Conservation (phyloP, 768 basidiomycete species). For the Pleurotus giganteus region DNA sequence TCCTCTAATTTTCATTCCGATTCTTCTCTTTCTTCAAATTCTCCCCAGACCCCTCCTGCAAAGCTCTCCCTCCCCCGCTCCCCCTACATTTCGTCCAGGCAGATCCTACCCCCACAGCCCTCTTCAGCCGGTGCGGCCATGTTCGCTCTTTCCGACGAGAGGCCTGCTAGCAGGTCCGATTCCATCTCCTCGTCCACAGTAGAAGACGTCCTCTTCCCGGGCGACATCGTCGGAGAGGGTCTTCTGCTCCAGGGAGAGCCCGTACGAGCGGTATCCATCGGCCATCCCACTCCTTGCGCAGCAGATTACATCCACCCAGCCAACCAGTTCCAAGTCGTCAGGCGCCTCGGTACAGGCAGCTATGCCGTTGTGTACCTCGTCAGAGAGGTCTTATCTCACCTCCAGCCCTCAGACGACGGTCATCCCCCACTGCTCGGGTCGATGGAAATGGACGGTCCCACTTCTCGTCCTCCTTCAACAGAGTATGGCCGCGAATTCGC, state of each 20-base stretch:
- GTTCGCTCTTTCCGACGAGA: slow-evolving; percentile 20
- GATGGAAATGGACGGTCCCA: slow-evolving; percentile 50
- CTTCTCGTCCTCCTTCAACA: slow-evolving; percentile 30
- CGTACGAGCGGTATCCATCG: slow-evolving; percentile 56
- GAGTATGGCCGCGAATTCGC: slow-evolving; percentile 83
- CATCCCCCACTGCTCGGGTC: slow-evolving; percentile 55
- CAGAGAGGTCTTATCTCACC: slow-evolving; percentile 59
- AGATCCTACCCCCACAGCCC: slow-evolving; percentile 28
- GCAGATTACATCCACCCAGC: slow-evolving; percentile 46
- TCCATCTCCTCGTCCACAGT: slow-evolving; percentile 37
- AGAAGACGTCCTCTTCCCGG: slow-evolving; percentile 67
- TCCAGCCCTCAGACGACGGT: slow-evolving; percentile 48
- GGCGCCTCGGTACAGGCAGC: slow-evolving; percentile 82
- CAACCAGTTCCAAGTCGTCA: slow-evolving; percentile 78
- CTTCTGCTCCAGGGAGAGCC: slow-evolving; percentile 63
- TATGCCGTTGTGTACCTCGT: slow-evolving; percentile 96
- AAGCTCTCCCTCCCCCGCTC: slow-evolving; percentile 29
- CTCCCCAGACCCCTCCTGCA: slow-evolving; percentile 29
- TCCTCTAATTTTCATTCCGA: slow-evolving; percentile 22
- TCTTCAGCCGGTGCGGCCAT: slow-evolving; percentile 23
- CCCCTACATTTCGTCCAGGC: slow-evolving; percentile 37
- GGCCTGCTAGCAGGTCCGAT: slow-evolving; percentile 28
- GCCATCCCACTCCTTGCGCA: slow-evolving; percentile 29
- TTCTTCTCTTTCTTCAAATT: slow-evolving; percentile 16
- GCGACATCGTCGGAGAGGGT: slow-evolving; percentile 73